Evolutionary conservation across 139 green algal genomes (phyloP), one percentile per base, ranked within the genome.

Genomic region (Picochlorum sp.): DNA sequence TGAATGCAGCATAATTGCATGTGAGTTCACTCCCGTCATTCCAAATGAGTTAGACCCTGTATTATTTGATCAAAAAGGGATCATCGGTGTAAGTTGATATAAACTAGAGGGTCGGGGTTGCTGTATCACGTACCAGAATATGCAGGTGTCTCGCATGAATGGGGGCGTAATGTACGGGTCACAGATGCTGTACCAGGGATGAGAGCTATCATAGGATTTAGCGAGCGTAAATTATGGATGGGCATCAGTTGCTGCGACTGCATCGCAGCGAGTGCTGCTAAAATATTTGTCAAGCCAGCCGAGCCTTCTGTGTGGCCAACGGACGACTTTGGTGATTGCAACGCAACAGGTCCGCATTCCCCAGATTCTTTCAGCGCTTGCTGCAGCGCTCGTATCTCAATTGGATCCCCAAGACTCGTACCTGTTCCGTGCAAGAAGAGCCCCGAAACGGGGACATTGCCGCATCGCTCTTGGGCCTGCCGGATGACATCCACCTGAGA

Each of bases 321-420:
- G 58, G 56, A 68, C 9, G 74, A 68, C 57, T 88, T 87, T 45
- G 18, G 68, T 30, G 79, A 71, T 16, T 78, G 21, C 3, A 95
- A 63, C n/a, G 66, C 63, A 16, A 92, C 47, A 24, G 11, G 47
- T 24, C 16, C n/a, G 6, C n/a, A 8, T 54, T 20, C n/a, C 6
- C 18, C 16, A 34, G 11, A 8, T 16, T 10, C 16, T 30, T 26
- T 58, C 1, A 58, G 15, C 1, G n/a, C 51, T 15, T 30, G 18
- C 6, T 57, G 21, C 11, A 93, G 73, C 0, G 84, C 87, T 8
- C 69, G 69, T n/a, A 63, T 76, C 75, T 94, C 86, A 52, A 94
- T 92, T 15, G 86, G 86, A 57, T 94, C 86, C 6, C 86, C 86
- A 62, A 93, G 69, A 0, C 83, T 81, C 0, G 86, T 93, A 51